Percentiles rank a stretch among this genome's conserved stretches.
These are phyloP conservation scores for Aspergillus funiculosus DNA, from an alignment of 495 filamentous ascomycete genomes.

Conservation along the genomic window DNA sequence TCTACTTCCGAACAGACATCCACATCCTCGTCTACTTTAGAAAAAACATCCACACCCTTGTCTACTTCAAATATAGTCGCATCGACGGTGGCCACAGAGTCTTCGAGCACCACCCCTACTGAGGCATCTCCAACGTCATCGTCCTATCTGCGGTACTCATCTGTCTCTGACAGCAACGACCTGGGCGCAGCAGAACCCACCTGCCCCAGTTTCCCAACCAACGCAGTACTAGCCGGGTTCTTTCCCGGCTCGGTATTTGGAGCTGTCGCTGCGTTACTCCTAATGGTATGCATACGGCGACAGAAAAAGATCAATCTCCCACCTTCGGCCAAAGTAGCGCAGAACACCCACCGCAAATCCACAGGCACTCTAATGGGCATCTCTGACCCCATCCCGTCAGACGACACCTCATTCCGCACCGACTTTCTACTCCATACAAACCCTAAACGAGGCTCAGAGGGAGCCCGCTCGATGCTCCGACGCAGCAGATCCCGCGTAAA, in stretches of 20 bases:
- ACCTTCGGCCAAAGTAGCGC: conserved; percentile 15
- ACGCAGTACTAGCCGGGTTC: conserved; percentile 55
- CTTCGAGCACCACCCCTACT: conserved; percentile 1
- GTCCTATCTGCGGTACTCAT: conserved; percentile 9
- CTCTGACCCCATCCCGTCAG: conserved; percentile 50
- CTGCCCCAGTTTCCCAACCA: conserved; percentile 44
- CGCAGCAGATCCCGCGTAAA: conserved; percentile 35
- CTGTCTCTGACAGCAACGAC: conserved; percentile 17
- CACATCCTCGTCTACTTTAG: background rate
- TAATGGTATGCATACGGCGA: conserved; percentile 40
- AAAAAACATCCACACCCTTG: background rate
- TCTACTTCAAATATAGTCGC: background rate
- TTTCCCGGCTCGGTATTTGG: conserved; percentile 57
- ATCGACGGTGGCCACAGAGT: background rate
- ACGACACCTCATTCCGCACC: conserved; percentile 46
- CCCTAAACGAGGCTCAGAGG: conserved; percentile 22
- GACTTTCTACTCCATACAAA: conserved; percentile 50
- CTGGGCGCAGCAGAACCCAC: conserved; percentile 13
- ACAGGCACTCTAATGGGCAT: conserved; percentile 44
- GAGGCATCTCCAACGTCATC: conserved; percentile 13
- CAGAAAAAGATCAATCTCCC: conserved; percentile 20
- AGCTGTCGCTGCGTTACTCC: conserved; percentile 39
- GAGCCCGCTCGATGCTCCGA: conserved; percentile 32
- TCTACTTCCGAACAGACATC: background rate
- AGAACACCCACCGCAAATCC: conserved; percentile 33